Conservation (phyloP, 2,329 filamentous ascomycete species). For the Xylariaceae sp. region DNA sequence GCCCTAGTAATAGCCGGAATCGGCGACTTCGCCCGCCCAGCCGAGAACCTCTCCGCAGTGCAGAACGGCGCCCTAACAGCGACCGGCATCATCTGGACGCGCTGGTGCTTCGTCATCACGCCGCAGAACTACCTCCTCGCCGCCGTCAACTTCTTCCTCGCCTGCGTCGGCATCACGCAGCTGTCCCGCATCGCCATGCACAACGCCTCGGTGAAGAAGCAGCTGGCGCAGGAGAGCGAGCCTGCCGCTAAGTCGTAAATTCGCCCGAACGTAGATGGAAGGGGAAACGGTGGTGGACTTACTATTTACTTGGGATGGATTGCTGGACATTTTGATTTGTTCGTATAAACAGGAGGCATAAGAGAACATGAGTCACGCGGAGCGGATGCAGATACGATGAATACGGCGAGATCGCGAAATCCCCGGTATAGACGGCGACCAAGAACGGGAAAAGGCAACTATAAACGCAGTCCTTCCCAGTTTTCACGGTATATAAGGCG, state of each 20-base stretch:
- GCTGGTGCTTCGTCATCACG: constrained; percentile 97
- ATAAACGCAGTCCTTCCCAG: too few species aligned
- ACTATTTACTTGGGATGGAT: too few species aligned
- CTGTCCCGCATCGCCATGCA: constrained; percentile 69
- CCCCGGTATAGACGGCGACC: too few species aligned
- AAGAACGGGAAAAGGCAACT: too few species aligned
- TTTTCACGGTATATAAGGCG: too few species aligned
- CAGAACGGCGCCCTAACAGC: constrained; percentile 87
- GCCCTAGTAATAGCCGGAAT: constrained; percentile 86
- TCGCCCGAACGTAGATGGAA: too few species aligned
- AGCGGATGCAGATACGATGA: too few species aligned
- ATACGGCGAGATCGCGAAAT: too few species aligned
- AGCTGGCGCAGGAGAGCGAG: constrained; percentile 20
- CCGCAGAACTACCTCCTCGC: constrained; percentile 92
- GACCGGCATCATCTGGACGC: constrained; percentile 95
- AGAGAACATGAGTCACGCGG: too few species aligned
- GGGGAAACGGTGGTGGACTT: too few species aligned
- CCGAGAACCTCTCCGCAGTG: constrained; percentile 85
- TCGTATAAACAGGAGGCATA: too few species aligned
- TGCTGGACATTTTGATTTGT: too few species aligned
- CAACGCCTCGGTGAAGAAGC: constrained; percentile 60
- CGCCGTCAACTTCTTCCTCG: constrained; percentile 97
- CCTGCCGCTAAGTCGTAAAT: constrained; percentile 10
- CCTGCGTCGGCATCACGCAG: constrained; percentile 79
- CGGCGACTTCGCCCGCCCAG: constrained; percentile 85